Evolutionary conservation across 352 stramenopile species (phyloP), one percentile per base, ranked within the genome.

Genomic region (Phytophthora europaea): DNA sequence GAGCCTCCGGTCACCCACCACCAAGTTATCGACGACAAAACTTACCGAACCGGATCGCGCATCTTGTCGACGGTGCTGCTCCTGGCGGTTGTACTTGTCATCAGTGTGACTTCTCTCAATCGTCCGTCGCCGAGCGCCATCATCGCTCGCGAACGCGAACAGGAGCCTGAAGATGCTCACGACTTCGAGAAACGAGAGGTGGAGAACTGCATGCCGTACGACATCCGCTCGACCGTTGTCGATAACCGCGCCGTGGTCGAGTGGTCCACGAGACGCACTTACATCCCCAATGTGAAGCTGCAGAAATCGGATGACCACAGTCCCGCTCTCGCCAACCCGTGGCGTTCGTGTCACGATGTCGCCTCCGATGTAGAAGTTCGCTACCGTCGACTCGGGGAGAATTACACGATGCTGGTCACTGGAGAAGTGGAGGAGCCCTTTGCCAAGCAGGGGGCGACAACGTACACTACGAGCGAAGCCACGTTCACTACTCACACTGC

Each of bases 181-280:
- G 87, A 93, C 60, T 91, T 93, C 66, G 75, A 89, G 50, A 91
- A 94, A 84, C 84, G 82, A 65, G 84, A 93, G 73, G 78, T 96
- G 51, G 89, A 96, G 71, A 96, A 96, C 78, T 96, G 87, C 71
- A 87, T 93, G 65, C 89, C 87, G 15, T 90, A 91, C 75, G 81
- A 93, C 73, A 89, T 96, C 40, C 82, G 80, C 45, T 94, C 87
- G 50, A 91, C 88, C 56, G 65, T 88, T 18, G 56, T 93, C 16
- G 84, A 78, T 47, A 67, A 63, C 8, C 76, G 77, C 16, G 87
- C 75, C 5, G 77, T 93, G 2, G 76, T 96, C 23, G 85, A 94
- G 72, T 96, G 89, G 86, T 72, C 81, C 31, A 94, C 87, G 45
- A 78, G 82, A 33, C 79, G 89, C 47, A 93, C 88, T 6, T 94